These are phyloP conservation scores for Eucalyptus curtisii DNA, from an alignment of 345 rosid genomes.

Conservation along the genomic window DNA sequence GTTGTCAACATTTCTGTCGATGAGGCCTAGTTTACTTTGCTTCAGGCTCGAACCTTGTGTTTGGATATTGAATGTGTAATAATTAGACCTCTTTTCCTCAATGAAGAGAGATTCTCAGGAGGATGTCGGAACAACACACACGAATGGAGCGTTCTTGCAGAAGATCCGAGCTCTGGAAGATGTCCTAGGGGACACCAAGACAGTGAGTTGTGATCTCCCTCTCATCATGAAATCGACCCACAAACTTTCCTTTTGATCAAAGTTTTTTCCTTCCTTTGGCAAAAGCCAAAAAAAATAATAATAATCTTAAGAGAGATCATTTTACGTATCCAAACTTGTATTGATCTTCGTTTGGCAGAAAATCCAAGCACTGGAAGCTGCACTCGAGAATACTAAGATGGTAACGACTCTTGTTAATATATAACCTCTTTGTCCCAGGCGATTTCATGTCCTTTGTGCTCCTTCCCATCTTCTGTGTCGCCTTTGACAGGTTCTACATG, in stretches of 20 bases:
- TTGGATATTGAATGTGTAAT: not conserved
- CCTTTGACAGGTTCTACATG: conserved; percentile 17
- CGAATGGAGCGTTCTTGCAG: not conserved
- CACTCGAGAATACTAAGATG: conserved; percentile 21
- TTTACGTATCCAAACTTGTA: not conserved
- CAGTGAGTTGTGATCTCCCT: conserved; percentile 2
- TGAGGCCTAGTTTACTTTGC: not conserved
- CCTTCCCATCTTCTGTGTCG: not conserved
- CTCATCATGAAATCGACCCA: not conserved
- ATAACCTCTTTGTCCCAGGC: not conserved
- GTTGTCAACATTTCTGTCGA: not conserved
- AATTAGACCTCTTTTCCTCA: not conserved
- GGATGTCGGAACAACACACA: not conserved
- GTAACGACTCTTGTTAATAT: not conserved
- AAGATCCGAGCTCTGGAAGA: conserved; percentile 12
- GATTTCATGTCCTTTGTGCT: not conserved
- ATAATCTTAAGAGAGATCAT: no score
- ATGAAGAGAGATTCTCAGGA: not conserved
- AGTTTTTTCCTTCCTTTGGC: not conserved
- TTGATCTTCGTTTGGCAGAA: conserved; percentile 2
- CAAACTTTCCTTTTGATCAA: not conserved
- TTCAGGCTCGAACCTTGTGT: not conserved
- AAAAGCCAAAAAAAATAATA: no score
- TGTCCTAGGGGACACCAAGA: conserved; percentile 10
- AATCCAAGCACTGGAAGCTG: conserved; percentile 26